Evolutionary conservation across 2,329 filamentous ascomycete species (phyloP).

Genomic region (Coniosporium tulheliwenetii): DNA sequence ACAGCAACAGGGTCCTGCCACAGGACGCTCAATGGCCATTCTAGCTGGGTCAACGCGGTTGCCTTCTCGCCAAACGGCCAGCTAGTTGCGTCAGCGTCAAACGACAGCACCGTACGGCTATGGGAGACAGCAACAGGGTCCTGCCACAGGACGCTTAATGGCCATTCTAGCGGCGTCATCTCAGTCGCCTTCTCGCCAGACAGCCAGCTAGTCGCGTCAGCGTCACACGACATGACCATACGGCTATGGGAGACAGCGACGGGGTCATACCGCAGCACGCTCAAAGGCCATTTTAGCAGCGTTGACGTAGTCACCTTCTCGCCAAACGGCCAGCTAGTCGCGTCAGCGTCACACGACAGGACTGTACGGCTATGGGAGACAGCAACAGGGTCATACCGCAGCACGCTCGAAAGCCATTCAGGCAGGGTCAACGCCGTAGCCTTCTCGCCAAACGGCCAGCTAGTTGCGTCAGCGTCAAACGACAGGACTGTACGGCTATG

Average conservation of each 20-base stretch:
- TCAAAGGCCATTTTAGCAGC: neutral
- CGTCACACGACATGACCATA: slow-evolving; percentile 3
- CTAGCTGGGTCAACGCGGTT: no score
- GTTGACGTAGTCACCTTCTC: slow-evolving; percentile 7
- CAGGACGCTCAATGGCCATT: no score
- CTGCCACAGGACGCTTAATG: slow-evolving; percentile 4
- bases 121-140: slow-evolving; percentile 5
- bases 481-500: neutral
- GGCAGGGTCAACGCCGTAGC: slow-evolving; percentile 6
- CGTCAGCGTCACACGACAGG: slow-evolving; percentile 5
- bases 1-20: no score
- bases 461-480: no score
- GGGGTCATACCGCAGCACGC: neutral
- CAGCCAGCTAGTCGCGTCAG: slow-evolving; percentile 7
- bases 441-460: slow-evolving; percentile 6
- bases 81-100: slow-evolving; percentile 8
- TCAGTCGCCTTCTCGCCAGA: slow-evolving; percentile 8
- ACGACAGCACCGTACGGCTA: slow-evolving; percentile 4
- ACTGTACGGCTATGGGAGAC: slow-evolving; percentile 7
- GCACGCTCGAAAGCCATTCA: slow-evolving; percentile 7
- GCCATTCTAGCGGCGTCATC: slow-evolving; percentile 8
- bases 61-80: no score
- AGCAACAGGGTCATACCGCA: neutral
- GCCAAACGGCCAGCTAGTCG: slow-evolving; percentile 5
- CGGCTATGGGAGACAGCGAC: slow-evolving; percentile 6